Percentiles rank a stretch among this genome's conserved stretches.
phyloP scores from a whole-genome alignment of 306 rosid genomes.

The Albizia julibrissin region DNA sequence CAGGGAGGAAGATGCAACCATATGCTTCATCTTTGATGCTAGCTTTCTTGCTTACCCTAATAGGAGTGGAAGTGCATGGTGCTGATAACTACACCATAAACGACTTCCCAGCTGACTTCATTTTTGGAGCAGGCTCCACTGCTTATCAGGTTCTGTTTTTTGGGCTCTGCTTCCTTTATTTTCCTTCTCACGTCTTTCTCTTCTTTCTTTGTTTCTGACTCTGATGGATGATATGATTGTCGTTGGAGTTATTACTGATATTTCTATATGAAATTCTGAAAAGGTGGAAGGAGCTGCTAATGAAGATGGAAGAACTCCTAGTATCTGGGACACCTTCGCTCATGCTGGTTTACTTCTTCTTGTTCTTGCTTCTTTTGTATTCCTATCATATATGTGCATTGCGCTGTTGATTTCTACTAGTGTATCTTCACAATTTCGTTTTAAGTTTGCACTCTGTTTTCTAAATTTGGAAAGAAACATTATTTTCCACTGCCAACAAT shows the following conservation, averaged over 20 bases:
- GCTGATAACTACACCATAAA: constrained; percentile 39
- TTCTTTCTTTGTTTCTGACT: neutral
- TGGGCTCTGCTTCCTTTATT: neutral
- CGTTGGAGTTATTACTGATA: neutral
- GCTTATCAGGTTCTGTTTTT: constrained; percentile 64
- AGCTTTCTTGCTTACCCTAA: neutral
- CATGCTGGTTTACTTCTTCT: constrained; percentile 45
- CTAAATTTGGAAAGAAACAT: neutral
- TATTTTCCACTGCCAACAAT: neutral
- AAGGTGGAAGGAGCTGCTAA: constrained; percentile 81
- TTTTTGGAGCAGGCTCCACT: constrained; percentile 69
- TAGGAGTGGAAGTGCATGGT: neutral
- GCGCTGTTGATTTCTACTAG: neutral
- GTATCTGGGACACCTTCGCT: constrained; percentile 70
- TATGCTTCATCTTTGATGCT: neutral
- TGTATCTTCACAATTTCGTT: neutral
- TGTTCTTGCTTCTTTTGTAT: neutral
- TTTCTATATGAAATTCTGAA: neutral
- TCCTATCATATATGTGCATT: neutral
- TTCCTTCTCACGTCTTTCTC: neutral
- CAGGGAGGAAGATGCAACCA: neutral
- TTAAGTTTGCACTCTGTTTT: neutral
- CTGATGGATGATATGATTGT: neutral
- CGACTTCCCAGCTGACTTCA: constrained; percentile 64
- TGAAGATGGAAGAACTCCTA: constrained; percentile 74